A percentile compares a stretch with the other conserved stretches of the same genome.
Evolutionary conservation across 192 early-diverging fungal genomes (phyloP).

Genomic region (Coemansia sp.): DNA sequence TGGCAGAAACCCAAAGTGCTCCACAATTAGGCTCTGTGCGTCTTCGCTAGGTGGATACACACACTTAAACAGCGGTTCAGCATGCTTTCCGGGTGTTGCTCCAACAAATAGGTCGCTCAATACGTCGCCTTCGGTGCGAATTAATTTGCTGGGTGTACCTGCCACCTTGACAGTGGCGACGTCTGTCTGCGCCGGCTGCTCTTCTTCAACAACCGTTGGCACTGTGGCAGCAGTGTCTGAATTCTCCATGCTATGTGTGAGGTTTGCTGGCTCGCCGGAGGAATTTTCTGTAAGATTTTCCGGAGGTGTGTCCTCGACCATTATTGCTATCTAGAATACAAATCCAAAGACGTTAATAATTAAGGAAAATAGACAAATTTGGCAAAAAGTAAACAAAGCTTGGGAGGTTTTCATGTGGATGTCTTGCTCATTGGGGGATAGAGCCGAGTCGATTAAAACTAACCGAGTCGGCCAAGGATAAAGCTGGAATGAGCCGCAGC

Average conservation of each 20-base stretch:
- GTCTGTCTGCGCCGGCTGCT: neutral
- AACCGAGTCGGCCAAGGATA: neutral
- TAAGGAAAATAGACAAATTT: neutral
- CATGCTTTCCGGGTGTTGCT: conserved; percentile 38
- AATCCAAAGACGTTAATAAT: neutral
- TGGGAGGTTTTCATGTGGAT: neutral
- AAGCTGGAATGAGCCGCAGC: neutral
- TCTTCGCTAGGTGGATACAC: conserved; percentile 51
- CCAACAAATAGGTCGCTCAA: conserved; percentile 34
- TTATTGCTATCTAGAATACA: neutral
- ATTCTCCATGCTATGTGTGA: neutral
- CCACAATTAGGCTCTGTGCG: conserved; percentile 58
- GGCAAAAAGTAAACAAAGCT: neutral
- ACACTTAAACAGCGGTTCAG: conserved; percentile 33
- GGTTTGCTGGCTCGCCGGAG: neutral
- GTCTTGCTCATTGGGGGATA: neutral
- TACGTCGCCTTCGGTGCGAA: neutral
- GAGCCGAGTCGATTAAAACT: neutral
- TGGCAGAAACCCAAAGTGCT: conserved; percentile 81
- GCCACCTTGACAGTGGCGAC: neutral
- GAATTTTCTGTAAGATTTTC: neutral
- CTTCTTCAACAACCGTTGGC: conserved; percentile 3
- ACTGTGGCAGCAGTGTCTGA: neutral
- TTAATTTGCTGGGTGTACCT: neutral
- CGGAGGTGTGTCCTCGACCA: neutral